A percentile compares a stretch with the other conserved stretches of the same genome.
These are phyloP conservation scores for Diaporthe vaccinii DNA, from an alignment of 2,329 filamentous ascomycete genomes.

Conservation along the genomic window DNA sequence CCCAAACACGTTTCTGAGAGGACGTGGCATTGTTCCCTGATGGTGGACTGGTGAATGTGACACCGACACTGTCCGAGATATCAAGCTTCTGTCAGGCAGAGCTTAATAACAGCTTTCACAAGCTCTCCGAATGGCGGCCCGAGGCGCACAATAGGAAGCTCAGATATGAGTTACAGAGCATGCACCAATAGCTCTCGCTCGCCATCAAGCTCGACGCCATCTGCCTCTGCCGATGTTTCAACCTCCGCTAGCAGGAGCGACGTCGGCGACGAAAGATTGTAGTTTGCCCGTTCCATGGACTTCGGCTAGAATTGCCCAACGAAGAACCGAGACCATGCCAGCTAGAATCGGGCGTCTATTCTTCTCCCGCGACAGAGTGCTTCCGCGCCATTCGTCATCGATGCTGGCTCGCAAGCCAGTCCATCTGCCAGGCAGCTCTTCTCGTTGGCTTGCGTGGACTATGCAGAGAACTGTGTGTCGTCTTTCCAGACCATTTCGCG, in stretches of 20 bases:
- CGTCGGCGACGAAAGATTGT: slow-evolving; percentile 1
- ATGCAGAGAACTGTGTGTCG: neutral
- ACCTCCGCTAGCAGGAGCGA: neutral
- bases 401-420: neutral
- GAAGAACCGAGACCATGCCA: neutral
- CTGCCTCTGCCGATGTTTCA: slow-evolving; percentile 27
- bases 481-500: neutral
- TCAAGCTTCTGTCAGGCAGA: slow-evolving; percentile 15
- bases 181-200: neutral
- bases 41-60: neutral
- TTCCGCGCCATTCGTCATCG: neutral
- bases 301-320: slow-evolving; percentile 13
- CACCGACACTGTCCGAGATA: neutral
- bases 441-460: neutral
- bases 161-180: neutral
- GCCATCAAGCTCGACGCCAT: neutral
- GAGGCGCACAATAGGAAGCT: slow-evolving; percentile 14
- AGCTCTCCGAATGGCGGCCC: slow-evolving; percentile 8
- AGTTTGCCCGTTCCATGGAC: neutral
- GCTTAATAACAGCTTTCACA: neutral
- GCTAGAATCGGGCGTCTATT: neutral
- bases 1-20: neutral
- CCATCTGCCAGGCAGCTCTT: neutral
- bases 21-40: neutral
- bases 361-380: neutral